phyloP scores from a whole-genome alignment of 768 basidiomycete species.

The Phaeotremella fagi region DNA sequence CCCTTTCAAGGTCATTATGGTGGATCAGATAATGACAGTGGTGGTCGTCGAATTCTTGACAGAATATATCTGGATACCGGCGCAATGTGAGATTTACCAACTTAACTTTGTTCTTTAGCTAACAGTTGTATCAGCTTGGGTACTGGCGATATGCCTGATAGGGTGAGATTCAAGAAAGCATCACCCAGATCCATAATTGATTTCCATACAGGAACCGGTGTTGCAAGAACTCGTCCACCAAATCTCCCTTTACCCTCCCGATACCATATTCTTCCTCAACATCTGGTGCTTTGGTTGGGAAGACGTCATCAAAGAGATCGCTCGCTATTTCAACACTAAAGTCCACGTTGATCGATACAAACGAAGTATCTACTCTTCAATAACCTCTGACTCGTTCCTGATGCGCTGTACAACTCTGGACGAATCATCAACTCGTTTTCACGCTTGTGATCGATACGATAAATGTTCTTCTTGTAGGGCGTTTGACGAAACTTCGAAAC shows the following conservation, averaged over 20 bases:
- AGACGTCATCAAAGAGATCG: conserved; percentile 73
- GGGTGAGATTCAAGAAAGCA: conserved; percentile 13
- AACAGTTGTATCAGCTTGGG: conserved; percentile 27
- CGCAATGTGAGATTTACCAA: conserved; percentile 31
- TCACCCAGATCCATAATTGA: neutral
- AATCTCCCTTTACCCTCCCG: conserved; percentile 62
- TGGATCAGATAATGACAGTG: neutral
- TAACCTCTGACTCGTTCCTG: conserved; percentile 57
- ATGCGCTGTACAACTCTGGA: conserved; percentile 27
- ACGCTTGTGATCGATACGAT: conserved; percentile 83
- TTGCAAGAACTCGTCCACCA: conserved; percentile 64
- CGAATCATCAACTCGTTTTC: conserved; percentile 65
- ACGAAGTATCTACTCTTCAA: conserved; percentile 59
- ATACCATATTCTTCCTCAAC: conserved; percentile 80
- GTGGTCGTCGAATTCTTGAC: conserved; percentile 53
- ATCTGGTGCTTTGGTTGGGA: conserved; percentile 97
- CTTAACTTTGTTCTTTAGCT: neutral
- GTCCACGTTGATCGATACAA: conserved; percentile 93
- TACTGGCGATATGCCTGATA: conserved; percentile 47
- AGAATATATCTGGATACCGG: conserved; percentile 80
- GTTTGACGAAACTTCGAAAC: conserved; percentile 6
- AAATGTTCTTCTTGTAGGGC: conserved; percentile 54
- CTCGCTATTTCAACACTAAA: conserved; percentile 63
- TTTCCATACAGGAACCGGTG: conserved; percentile 58
- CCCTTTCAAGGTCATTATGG: conserved; percentile 7